Conservation (phyloP, 148 eudicot genomes). For the Cornus florida region DNA sequence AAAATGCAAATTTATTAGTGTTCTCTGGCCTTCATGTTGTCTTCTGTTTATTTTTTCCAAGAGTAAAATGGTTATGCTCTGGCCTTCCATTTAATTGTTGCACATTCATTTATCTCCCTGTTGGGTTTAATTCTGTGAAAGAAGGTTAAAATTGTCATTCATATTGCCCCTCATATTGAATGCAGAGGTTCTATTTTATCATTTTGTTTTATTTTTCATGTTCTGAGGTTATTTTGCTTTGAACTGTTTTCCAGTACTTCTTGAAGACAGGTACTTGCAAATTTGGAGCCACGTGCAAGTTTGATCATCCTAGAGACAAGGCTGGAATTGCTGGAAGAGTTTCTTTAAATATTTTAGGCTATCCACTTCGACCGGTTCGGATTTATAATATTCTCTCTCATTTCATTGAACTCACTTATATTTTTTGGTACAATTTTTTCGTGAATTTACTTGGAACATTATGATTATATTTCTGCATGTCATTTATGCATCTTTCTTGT, state of each 20-base stretch:
- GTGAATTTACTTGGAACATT: not conserved
- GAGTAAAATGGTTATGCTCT: too few species aligned
- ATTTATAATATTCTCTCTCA: constrained; percentile 6
- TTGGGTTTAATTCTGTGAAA: not conserved
- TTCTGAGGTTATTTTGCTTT: not conserved
- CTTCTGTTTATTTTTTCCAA: too few species aligned
- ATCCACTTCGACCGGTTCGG: constrained; percentile 91
- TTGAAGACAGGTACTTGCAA: constrained; percentile 95
- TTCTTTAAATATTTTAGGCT: constrained; percentile 78
- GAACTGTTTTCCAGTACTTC: constrained; percentile 58
- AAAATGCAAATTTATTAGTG: not conserved
- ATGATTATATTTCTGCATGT: not conserved
- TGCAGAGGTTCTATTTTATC: not conserved
- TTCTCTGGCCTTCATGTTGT: too few species aligned
- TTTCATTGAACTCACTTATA: constrained; percentile 3
- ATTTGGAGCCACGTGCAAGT: constrained; percentile 96
- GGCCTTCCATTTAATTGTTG: not conserved
- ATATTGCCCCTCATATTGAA: not conserved
- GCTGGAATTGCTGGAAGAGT: constrained; percentile 93
- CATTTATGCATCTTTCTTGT: not conserved
- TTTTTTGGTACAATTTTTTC: not conserved
- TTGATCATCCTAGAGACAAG: constrained; percentile 93
- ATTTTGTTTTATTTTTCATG: not conserved
- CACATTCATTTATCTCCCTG: not conserved
- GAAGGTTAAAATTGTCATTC: not conserved